Conservation (phyloP, 139 green algal genomes). For the Diplosphaera chodatii region DNA sequence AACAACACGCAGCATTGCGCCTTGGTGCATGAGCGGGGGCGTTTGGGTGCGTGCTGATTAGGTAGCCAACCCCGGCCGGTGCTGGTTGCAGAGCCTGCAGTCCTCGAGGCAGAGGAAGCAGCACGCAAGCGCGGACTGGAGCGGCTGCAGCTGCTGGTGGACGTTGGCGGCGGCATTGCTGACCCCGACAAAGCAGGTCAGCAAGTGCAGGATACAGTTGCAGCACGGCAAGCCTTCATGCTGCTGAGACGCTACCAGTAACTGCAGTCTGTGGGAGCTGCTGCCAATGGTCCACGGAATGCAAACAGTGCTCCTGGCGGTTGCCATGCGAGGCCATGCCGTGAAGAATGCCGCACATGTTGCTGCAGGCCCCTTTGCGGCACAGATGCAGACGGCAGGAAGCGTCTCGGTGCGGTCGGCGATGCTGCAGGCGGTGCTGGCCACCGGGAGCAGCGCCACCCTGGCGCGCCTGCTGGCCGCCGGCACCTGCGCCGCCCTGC, state of each 20-base stretch:
- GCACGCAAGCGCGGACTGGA: conserved; percentile 6
- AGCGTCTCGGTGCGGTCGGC: conserved; percentile 10
- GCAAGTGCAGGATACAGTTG: neutral
- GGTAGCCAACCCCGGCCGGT: too few species aligned
- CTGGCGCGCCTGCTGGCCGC: neutral
- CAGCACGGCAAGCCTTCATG: neutral
- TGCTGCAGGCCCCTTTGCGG: conserved; percentile 10
- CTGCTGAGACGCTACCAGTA: too few species aligned
- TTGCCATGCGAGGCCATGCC: too few species aligned
- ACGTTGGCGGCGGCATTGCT: conserved; percentile 11
- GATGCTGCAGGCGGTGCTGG: neutral
- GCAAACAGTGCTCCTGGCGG: too few species aligned
- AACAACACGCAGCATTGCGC: too few species aligned
- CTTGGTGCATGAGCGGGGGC: too few species aligned
- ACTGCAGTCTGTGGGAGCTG: too few species aligned
- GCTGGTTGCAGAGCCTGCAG: neutral
- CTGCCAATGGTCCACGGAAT: too few species aligned
- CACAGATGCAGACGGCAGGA: neutral
- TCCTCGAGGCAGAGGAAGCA: neutral
- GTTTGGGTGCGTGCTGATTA: too few species aligned
- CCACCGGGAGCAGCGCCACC: conserved; percentile 2
- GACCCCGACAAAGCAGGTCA: conserved; percentile 7
- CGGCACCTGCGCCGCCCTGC: conserved; percentile 2
- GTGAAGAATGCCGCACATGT: too few species aligned
- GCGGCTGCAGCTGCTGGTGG: conserved; percentile 6